These are phyloP conservation scores for Auricularia heimuer DNA, from an alignment of 768 basidiomycete genomes.

Conservation along the genomic window DNA sequence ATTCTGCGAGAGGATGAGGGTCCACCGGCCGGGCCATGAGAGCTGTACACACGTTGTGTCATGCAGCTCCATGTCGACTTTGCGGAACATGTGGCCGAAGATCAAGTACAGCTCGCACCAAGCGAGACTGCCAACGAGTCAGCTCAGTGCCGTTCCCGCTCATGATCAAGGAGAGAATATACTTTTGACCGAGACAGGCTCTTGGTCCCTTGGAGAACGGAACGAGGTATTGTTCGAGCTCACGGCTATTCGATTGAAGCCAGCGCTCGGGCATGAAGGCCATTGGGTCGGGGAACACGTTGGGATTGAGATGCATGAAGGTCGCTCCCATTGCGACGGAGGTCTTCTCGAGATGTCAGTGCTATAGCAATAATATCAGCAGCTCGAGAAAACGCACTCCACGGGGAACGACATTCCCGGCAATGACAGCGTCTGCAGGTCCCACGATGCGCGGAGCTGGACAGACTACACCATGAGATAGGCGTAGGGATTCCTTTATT, in stretches of 20 bases:
- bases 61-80: conserved; percentile 25
- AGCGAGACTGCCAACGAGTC: conserved; percentile 24
- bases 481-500: conserved; percentile 36
- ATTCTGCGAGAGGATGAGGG: neutral
- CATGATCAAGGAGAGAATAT: conserved; percentile 8
- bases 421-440: conserved; percentile 23
- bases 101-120: conserved; percentile 36
- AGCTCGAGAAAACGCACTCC: conserved; percentile 22
- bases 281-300: conserved; percentile 32
- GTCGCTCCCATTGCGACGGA: conserved; percentile 31
- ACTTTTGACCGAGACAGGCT: conserved; percentile 39
- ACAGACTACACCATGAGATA: conserved; percentile 30
- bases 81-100: conserved; percentile 32
- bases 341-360: conserved; percentile 20
- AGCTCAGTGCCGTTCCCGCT: neutral
- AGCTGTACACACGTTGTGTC: conserved; percentile 14
- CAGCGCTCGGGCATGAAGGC: conserved; percentile 34
- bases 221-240: conserved; percentile 33
- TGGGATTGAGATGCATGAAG: conserved; percentile 29
- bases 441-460: conserved; percentile 33
- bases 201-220: conserved; percentile 36
- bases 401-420: conserved; percentile 26
- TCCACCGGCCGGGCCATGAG: conserved; percentile 14
- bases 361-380: neutral
- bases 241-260: conserved; percentile 25